Base-by-base conservation (phyloP, 2,329 filamentous ascomycete species). In the Penicillium glabrum region DNA sequence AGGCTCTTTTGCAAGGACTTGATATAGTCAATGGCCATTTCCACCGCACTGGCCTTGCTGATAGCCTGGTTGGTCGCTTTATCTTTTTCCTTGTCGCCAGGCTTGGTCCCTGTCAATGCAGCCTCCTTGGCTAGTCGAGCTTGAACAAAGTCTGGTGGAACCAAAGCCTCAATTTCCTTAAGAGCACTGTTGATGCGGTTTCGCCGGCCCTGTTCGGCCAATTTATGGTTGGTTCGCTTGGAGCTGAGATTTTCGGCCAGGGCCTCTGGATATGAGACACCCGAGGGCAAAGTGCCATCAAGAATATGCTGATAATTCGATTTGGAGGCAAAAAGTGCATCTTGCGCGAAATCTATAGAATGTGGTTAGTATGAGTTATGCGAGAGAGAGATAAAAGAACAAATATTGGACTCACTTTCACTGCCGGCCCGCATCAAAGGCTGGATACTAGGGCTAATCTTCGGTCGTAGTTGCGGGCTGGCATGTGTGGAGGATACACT, bases 221-320 rank as follows among this genome's bases (percentile, higher is more conserved):
- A 91, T 76, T 99, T 99, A 79, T 99, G 95, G 44, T 92, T 96
- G 2, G 95, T 98, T 52, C 93, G 89, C 79, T 99, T 99, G 3
- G 92, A 96, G 0, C 93, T 97, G 26, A 99, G 79, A 63, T 96
- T 96, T 23, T 93, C 96, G 7, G 93, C 96, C 43, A 99, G 82
- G 51, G 93, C 90, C 65, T 90, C 91, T 0, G 93, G 93, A 66
- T 97, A 98, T 1, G 89, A 89, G 13, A 97, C 89, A 13, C 93
- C 93, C 0, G 93, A 93, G 1, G 97, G 86, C 54, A 89, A 88
- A 50, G 92, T 98, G 48, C 95, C 95, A 72, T 98, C 95, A 11
- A 99, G 78, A 37, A 99, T 95, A 67, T 97, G 96, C 69, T 98
- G 93, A 69, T 99, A 99, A 69, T 99, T 99, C 2, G 93, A 98